Evolutionary conservation across 192 early-diverging fungal species (phyloP).

Genomic region (Phlyctochytrium planicorne): DNA sequence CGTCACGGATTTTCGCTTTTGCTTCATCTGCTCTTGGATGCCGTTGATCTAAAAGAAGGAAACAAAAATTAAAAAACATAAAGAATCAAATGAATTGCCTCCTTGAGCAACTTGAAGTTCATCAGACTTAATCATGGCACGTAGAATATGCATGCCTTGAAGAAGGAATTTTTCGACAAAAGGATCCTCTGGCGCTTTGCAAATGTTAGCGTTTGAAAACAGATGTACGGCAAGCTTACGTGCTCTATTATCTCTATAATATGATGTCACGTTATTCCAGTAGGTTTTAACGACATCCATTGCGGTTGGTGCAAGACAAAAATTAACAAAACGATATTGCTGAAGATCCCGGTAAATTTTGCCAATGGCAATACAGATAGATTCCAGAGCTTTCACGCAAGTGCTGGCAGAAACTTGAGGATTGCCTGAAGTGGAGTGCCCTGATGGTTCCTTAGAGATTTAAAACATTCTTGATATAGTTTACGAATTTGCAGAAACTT

Average conservation of each 20-base stretch:
- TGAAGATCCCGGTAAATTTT: constrained; percentile 75
- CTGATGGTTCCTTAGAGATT: neutral
- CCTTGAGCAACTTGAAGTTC: constrained; percentile 4
- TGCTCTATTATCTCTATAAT: neutral
- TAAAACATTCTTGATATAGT: constrained; percentile 1
- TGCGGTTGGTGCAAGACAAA: constrained; percentile 57
- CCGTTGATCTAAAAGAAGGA: constrained; percentile 37
- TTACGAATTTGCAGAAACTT: constrained; percentile 51
- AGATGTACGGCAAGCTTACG: constrained; percentile 11
- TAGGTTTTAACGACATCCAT: constrained; percentile 69
- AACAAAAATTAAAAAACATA: neutral
- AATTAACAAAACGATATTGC: constrained; percentile 61
- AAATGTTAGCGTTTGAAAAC: neutral
- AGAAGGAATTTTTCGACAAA: constrained; percentile 63
- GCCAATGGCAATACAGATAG: constrained; percentile 65
- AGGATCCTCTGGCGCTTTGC: constrained; percentile 21
- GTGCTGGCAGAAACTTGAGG: neutral
- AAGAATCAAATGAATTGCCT: constrained; percentile 12
- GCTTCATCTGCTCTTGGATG: constrained; percentile 53
- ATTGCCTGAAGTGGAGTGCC: too few relatives aligned
- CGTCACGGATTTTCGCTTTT: constrained; percentile 51
- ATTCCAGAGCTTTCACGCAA: constrained; percentile 1
- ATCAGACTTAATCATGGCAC: constrained; percentile 52
- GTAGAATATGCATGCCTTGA: constrained; percentile 71
- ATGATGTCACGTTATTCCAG: constrained; percentile 59